phyloP scores from a whole-genome alignment of 1,284 basidiomycete species.

The Inonotus obliquus region DNA sequence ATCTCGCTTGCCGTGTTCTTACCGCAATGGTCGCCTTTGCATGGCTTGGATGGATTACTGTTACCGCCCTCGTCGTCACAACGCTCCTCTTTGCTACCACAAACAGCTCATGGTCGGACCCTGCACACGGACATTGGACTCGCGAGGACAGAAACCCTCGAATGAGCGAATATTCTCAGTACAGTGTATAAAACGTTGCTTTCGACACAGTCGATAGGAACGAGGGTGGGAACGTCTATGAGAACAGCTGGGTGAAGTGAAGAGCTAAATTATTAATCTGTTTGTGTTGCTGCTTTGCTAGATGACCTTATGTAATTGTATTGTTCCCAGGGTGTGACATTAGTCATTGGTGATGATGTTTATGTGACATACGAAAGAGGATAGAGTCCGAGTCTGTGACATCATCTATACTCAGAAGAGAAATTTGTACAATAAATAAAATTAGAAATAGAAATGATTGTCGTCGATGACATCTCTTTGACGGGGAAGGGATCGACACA shows the following conservation, averaged over 20 bases:
- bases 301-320: too few relatives aligned
- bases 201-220: neutral
- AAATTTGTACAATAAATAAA: neutral
- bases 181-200: conserved; percentile 1
- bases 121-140: conserved; percentile 58
- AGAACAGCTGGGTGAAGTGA: too few relatives aligned
- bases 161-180: conserved; percentile 26
- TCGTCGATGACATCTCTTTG: neutral
- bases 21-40: conserved; percentile 65
- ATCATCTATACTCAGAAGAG: too few relatives aligned
- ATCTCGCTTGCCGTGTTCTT: conserved; percentile 55
- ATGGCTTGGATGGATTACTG: conserved; percentile 62
- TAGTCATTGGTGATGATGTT: neutral
- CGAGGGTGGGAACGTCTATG: neutral
- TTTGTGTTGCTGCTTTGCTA: too few relatives aligned
- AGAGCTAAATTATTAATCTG: too few relatives aligned
- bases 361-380: neutral
- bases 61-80: conserved; percentile 46
- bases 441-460: neutral
- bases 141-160: conserved; percentile 31
- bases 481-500: neutral
- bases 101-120: conserved; percentile 54
- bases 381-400: neutral
- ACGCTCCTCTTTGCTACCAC: conserved; percentile 51
- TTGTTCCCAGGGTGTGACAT: too few relatives aligned